These are phyloP conservation scores for Sonneratia alba DNA, from an alignment of 345 rosid species.

Conservation along the genomic window DNA sequence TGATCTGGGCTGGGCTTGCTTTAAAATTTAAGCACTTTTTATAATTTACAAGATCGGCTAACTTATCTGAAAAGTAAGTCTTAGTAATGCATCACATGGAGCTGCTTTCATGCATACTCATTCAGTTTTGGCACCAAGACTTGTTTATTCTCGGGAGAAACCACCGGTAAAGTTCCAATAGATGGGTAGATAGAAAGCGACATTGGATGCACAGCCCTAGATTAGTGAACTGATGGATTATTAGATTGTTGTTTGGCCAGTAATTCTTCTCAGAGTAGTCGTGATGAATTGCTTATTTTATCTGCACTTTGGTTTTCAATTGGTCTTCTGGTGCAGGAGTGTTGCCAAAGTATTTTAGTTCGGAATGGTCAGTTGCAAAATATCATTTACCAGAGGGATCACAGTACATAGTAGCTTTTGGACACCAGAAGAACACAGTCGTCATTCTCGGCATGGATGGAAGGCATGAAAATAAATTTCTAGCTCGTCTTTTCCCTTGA, in stretches of 20 bases:
- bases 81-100: background rate
- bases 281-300: background rate
- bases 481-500: background rate
- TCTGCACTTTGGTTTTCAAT: background rate
- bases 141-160: background rate
- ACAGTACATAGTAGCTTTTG: constrained; percentile 78
- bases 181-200: background rate
- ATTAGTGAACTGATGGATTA: background rate
- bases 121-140: background rate
- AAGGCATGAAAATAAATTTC: constrained; percentile 38
- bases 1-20: background rate
- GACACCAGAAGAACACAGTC: constrained; percentile 80
- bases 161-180: background rate
- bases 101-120: background rate
- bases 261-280: background rate
- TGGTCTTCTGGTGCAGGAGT: constrained; percentile 45
- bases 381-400: constrained; percentile 81
- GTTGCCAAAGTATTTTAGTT: constrained; percentile 89
- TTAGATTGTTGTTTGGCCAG: background rate
- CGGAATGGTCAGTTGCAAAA: constrained; percentile 97
- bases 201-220: background rate
- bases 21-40: background rate
- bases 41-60: background rate
- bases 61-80: background rate
- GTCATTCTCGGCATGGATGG: constrained; percentile 94